phyloP scores from a whole-genome alignment of 2,329 filamentous ascomycete genomes.

The Penicillium oxalicum region DNA sequence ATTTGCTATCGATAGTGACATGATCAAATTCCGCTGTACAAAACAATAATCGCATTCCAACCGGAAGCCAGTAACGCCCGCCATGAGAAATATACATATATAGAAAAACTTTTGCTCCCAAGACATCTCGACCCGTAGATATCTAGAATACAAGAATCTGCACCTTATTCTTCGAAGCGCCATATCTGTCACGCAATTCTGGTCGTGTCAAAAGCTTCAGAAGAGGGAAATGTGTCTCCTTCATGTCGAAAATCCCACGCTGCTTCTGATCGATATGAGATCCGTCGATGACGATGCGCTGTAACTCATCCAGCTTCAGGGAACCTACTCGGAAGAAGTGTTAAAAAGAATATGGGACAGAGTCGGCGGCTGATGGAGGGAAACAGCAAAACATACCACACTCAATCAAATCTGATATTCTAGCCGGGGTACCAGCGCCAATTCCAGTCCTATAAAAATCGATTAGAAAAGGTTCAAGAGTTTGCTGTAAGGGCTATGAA shows the following conservation, averaged over 20 bases:
- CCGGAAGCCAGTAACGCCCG: neutral
- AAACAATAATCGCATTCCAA: neutral
- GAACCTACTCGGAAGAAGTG: constrained; percentile 47
- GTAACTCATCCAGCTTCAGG: constrained; percentile 63
- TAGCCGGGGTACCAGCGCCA: constrained; percentile 80
- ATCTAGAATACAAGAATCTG: constrained; percentile 47
- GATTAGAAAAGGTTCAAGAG: constrained; percentile 2
- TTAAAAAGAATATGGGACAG: constrained; percentile 3
- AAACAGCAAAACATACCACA: constrained; percentile 53
- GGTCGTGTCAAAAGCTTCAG: constrained; percentile 65
- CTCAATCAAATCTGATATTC: constrained; percentile 75
- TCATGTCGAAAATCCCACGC: constrained; percentile 89
- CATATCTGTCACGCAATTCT: constrained; percentile 67
- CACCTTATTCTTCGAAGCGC: constrained; percentile 48
- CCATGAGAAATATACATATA: neutral
- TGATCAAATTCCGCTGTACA: neutral
- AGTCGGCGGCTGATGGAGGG: neutral
- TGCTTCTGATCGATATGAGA: constrained; percentile 95
- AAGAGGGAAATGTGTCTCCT: constrained; percentile 78
- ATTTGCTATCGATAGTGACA: too few species aligned
- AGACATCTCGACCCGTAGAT: neutral
- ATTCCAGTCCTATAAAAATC: constrained; percentile 62
- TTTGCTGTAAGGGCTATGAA: too few species aligned
- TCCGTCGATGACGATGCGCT: constrained; percentile 80
- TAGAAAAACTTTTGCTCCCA: too few species aligned